phyloP scores from a whole-genome alignment of 129 eudicot species.

The Tagetes erecta region DNA sequence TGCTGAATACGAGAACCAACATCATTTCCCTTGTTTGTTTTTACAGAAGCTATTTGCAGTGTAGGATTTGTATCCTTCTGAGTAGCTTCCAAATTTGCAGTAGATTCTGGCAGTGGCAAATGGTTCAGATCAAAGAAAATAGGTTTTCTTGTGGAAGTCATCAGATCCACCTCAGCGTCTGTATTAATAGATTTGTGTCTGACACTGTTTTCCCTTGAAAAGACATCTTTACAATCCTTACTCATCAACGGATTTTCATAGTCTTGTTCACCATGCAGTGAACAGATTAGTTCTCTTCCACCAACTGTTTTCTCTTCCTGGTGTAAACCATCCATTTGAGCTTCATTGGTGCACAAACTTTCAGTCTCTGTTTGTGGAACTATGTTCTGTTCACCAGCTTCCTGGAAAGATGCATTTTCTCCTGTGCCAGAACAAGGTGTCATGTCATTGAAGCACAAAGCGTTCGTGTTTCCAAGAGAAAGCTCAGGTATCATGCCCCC shows the following conservation, averaged over 20 bases:
- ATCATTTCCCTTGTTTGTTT: constrained; percentile 28
- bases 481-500: constrained; percentile 18
- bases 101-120: constrained; percentile 17
- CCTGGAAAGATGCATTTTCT: constrained; percentile 24
- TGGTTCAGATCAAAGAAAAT: constrained; percentile 38
- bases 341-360: constrained; percentile 25
- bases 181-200: constrained; percentile 15
- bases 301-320: constrained; percentile 25
- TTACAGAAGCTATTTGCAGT: constrained; percentile 26
- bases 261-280: constrained; percentile 20
- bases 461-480: background rate
- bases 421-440: constrained; percentile 11
- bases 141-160: constrained; percentile 23
- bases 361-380: constrained; percentile 26
- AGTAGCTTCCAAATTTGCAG: constrained; percentile 24
- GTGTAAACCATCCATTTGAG: constrained; percentile 24
- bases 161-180: constrained; percentile 18
- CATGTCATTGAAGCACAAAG: constrained; percentile 24
- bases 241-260: constrained; percentile 19
- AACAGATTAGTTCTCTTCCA: constrained; percentile 31
- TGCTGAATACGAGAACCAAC: constrained; percentile 29
- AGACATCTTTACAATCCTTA: constrained; percentile 27
- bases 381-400: constrained; percentile 31
- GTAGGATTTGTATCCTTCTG: constrained; percentile 30
- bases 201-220: constrained; percentile 11